A percentile compares a stretch with the other conserved stretches of the same genome.
These are phyloP conservation scores for Allium fistulosum DNA, from an alignment of 106 monocot species.

Conservation along the genomic window DNA sequence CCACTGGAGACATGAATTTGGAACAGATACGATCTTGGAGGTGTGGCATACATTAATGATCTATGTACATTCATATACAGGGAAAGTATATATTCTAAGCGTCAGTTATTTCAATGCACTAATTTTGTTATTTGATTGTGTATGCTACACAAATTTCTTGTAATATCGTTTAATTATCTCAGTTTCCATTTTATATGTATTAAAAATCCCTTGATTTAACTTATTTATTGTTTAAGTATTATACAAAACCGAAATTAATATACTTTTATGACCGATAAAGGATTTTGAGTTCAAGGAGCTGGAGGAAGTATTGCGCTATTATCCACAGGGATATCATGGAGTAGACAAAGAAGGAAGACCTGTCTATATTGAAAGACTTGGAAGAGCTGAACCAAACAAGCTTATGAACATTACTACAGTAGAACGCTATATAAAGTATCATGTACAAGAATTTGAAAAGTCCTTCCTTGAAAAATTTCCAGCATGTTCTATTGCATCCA, in stretches of 20 bases:
- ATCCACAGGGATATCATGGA: constrained; percentile 31
- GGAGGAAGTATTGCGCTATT: constrained; percentile 12
- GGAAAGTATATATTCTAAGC: no score
- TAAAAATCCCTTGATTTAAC: background rate
- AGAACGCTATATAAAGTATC: constrained; percentile 53
- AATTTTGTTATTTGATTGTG: no score
- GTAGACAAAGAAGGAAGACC: constrained; percentile 34
- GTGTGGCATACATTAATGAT: background rate
- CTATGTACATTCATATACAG: no score
- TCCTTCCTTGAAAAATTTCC: constrained; percentile 44
- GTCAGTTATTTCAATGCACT: no score
- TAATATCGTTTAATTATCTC: background rate
- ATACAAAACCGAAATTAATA: background rate
- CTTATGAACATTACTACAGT: constrained; percentile 47
- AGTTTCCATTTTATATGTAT: background rate
- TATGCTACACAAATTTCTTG: no score
- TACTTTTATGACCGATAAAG: background rate
- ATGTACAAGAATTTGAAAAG: constrained; percentile 61
- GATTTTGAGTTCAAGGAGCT: constrained; percentile 22
- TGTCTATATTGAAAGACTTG: constrained; percentile 23
- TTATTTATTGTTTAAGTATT: background rate
- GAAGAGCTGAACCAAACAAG: constrained; percentile 23
- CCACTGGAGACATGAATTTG: constrained; percentile 33
- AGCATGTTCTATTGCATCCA: constrained; percentile 60
- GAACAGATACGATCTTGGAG: constrained; percentile 28